Evolutionary conservation across 1,139 yeast species (phyloP).

Genomic region (Protomyces macrosporus): DNA sequence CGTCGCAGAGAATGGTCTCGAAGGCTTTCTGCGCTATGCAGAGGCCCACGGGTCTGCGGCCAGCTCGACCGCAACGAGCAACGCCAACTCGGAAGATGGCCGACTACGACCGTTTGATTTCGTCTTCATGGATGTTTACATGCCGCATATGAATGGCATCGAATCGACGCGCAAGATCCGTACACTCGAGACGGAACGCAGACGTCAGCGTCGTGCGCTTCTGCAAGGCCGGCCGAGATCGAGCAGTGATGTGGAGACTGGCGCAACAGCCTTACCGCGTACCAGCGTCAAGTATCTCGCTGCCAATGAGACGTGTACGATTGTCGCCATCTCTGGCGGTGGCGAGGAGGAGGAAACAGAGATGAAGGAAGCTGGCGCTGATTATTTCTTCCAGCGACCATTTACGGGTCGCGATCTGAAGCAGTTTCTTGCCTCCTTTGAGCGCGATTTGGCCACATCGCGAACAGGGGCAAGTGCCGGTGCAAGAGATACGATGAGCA

Average conservation of each 20-base stretch:
- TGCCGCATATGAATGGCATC: constrained; percentile 13
- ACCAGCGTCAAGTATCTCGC: no score
- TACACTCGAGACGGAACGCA: background rate
- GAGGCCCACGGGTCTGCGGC: background rate
- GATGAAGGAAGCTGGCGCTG: background rate
- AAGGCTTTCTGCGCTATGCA: background rate
- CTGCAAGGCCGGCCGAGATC: background rate
- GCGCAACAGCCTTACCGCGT: background rate
- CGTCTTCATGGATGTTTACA: constrained; percentile 16
- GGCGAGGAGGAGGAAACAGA: constrained; percentile 7
- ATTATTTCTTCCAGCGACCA: constrained; percentile 11
- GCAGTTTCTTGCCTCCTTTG: background rate
- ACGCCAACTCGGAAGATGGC: background rate
- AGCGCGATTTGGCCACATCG: background rate
- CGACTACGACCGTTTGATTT: constrained; percentile 2
- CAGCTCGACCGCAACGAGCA: background rate
- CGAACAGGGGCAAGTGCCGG: no score
- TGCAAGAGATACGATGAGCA: no score
- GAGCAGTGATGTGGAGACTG: background rate
- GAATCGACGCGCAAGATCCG: constrained; percentile 4
- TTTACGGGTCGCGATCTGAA: constrained; percentile 5
- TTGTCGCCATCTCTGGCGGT: constrained; percentile 9
- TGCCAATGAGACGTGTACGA: background rate
- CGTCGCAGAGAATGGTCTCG: constrained; percentile 8
- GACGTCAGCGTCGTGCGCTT: background rate